Percentiles rank a stretch among this genome's conserved stretches.
These are phyloP conservation scores for Aspergillus puulaauensis DNA, from an alignment of 2,329 filamentous ascomycete genomes.

Conservation along the genomic window DNA sequence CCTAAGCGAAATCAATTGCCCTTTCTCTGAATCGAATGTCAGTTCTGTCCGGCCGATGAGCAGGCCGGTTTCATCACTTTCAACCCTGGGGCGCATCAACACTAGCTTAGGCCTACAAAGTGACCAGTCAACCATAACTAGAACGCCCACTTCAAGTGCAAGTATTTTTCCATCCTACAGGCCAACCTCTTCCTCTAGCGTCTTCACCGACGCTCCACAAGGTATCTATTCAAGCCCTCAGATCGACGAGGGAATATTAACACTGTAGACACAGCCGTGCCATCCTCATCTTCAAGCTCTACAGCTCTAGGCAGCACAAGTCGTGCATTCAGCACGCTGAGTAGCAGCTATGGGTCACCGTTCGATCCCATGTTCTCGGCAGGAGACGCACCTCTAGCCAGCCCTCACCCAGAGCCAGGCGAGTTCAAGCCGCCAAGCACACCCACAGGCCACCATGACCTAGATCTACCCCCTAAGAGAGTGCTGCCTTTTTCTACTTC, in stretches of 20 bases:
- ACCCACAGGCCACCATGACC: slow-evolving; percentile 25
- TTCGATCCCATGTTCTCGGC: background rate
- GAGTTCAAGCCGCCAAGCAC: slow-evolving; percentile 14
- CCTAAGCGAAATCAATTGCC: slow-evolving; percentile 43
- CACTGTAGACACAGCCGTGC: background rate
- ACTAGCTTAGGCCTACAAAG: slow-evolving; percentile 7
- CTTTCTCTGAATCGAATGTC: slow-evolving; percentile 40
- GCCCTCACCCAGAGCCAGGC: background rate
- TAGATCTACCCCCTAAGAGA: slow-evolving; percentile 44
- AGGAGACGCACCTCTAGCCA: background rate
- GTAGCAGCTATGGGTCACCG: slow-evolving; percentile 1
- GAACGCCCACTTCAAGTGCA: slow-evolving; percentile 7
- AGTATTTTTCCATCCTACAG: background rate
- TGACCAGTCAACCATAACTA: background rate
- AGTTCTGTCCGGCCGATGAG: slow-evolving; percentile 19
- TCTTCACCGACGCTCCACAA: slow-evolving; percentile 1
- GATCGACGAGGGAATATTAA: background rate
- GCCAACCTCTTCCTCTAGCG: background rate
- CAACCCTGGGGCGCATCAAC: slow-evolving; percentile 17
- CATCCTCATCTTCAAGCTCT: slow-evolving; percentile 14
- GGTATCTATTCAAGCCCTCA: background rate
- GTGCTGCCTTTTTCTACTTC: slow-evolving; percentile 42
- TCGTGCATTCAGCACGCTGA: background rate
- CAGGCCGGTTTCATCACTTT: slow-evolving; percentile 29
- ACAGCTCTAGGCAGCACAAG: background rate